Evolutionary conservation across 306 rosid genomes (phyloP), one percentile per base, ranked within the genome.

Genomic region (Mucuna pruriens): DNA sequence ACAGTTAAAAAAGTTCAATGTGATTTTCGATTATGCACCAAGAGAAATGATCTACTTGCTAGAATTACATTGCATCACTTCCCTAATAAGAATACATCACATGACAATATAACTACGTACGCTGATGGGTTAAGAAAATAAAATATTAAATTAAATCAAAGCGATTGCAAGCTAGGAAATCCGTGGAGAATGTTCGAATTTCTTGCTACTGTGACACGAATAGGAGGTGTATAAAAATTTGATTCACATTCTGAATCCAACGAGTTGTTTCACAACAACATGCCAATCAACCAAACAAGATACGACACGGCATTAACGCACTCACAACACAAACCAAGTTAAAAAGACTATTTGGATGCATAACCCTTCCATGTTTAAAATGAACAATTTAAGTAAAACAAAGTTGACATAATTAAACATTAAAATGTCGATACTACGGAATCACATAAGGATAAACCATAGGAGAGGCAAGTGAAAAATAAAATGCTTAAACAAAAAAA

Each of bases 361-460:
- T 42, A 2, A 42, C 9, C 10, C 48, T 9, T 29, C 17, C 40
- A 26, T 58, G 36, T 13, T 57, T 57, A 9, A 12, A 60, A 60
- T 60, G 38, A 60, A 26, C 9, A 60, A 60, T 13, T 9, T 25
- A 65, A 55, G 10, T 45, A 52, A 42, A 42, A 42, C 23, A 45
- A 23, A 9, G 3, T 36, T 6, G 40, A 36, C 19, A 9, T 13
- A 66, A 48, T 3, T 4, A 15, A 57, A 69, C 22, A 26, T 20
- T 77, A 72, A 51, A 71, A 22, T 49, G 33, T n/a, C 13, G 17
- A 25, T 12, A 51, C 52, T 80, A 66, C 16, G 45, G 23, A 45
- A 83, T 42, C 0, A 68, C 57, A 29, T 45, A 63, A 58, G 16
- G 39, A 63, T 71, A 73, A 80, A 45, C 19, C 45, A 52, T 16